Base-by-base conservation (phyloP, 1,284 basidiomycete genomes). In the Agroathelia rolfsii region DNA sequence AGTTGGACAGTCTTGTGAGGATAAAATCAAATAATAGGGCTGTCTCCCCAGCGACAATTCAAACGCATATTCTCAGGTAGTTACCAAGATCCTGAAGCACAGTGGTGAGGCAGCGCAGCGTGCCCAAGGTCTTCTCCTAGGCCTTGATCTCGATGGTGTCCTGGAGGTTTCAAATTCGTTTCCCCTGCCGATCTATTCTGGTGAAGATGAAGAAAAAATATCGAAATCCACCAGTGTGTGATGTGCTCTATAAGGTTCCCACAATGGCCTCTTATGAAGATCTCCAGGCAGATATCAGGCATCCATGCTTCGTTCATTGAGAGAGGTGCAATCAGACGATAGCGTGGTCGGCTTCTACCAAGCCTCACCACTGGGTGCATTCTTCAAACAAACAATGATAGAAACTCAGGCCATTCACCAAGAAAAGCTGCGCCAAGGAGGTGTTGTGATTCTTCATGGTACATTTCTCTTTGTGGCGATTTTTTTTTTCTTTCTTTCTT, bases 301-400 rank as follows among this genome's bases (percentile, higher is more conserved):
- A 20, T 73, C 81, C 37, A 89, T 94, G 85, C 65, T 94, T 30
- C 76, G 81, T 34, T 80, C 87, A 24, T 62, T 94, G 51, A 82
- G 85, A 49, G 88, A 96, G 54, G 89, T 97, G 39, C 86, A 90
- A 54, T 79, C 84, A 35, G 93, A 96, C 51, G 92, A 94, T 55
- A 90, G 85, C 47, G 76, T 95, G 30, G 87, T 98, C 37, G 95
- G 95, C 27, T 90, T 96, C 59, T 99, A 99, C 67, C 89, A 95
- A 56, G 84, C 83, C 28, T 88, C 82, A 28, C 76, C 80, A 12
- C 69, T 89, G 32, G 89, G 90, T 24, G 89, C 89, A n/a, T 96
- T 94, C 59, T 82, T 88, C 59, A 85, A 80, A 48, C 85, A 90
- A 52, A 75, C 76, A 11, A 62, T 95, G 29, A 69, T 97, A 32